Evolutionary conservation across 495 filamentous ascomycete genomes (phyloP).

Genomic region (Penicillium coprophilum): DNA sequence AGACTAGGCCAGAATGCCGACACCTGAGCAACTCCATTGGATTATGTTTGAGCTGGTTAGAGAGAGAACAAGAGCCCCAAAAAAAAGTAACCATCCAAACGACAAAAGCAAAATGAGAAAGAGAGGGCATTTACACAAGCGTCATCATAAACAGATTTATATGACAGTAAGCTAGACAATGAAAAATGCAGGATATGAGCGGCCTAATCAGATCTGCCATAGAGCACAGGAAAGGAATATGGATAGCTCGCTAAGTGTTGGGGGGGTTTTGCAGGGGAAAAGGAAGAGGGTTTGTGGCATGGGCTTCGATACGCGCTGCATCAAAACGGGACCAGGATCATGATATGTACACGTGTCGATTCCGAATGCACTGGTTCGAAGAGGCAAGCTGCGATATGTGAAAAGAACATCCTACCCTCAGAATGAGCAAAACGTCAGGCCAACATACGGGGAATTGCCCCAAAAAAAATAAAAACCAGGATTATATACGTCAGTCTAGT

Average conservation of each 20-base stretch:
- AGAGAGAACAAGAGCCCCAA: not conserved
- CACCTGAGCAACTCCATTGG: not conserved
- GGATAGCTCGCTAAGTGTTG: conserved; percentile 21
- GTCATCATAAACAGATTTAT: conserved; percentile 12
- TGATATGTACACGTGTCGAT: conserved; percentile 29
- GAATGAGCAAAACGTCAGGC: conserved; percentile 10
- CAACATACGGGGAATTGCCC: conserved; percentile 25
- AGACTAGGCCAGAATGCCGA: not conserved
- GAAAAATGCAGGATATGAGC: conserved; percentile 15
- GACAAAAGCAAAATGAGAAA: conserved; percentile 6
- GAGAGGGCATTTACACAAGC: conserved; percentile 14
- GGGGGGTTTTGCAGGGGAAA: conserved; percentile 7
- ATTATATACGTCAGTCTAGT: conserved; percentile 25
- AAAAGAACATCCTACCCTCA: not conserved
- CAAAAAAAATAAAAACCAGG: conserved; percentile 16
- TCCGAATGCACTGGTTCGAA: conserved; percentile 18
- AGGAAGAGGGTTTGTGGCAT: conserved; percentile 12
- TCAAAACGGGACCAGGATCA: conserved; percentile 14
- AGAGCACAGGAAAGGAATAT: conserved; percentile 7
- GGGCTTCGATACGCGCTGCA: conserved; percentile 17
- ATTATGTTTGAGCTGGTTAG: conserved; percentile 8
- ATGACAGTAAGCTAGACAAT: conserved; percentile 3
- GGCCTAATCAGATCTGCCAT: not conserved
- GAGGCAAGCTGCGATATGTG: conserved; percentile 20
- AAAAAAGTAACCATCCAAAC: conserved; percentile 4